Percentiles rank a stretch among this genome's conserved stretches.
Conservation (phyloP, 2,329 filamentous ascomycete genomes). For the Exophiala bonariae region DNA sequence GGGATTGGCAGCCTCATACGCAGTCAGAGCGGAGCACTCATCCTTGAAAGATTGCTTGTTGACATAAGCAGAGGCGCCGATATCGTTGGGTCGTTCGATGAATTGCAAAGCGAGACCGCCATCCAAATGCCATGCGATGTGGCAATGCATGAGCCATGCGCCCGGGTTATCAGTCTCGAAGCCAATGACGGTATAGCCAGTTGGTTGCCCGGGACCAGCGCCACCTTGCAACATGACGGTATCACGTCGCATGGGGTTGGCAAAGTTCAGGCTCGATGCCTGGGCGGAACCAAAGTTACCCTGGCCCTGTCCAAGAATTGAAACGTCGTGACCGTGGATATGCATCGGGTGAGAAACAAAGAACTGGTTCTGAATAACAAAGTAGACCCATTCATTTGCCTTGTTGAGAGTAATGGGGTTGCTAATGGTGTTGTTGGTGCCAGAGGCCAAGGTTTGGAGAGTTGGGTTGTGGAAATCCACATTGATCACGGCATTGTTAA, state of each 20-base stretch:
- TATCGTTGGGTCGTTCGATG: conserved; percentile 25
- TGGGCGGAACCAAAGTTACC: conserved; percentile 42
- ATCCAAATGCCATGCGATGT: conserved; percentile 75
- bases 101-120: conserved; percentile 62
- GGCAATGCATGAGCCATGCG: conserved; percentile 75
- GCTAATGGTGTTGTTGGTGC: conserved; percentile 16
- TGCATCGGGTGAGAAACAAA: conserved; percentile 62
- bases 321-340: conserved; percentile 70
- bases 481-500: conserved; percentile 35
- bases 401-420: conserved; percentile 22
- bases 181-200: conserved; percentile 63
- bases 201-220: conserved; percentile 13
- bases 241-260: conserved; percentile 66
- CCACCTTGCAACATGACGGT: conserved; percentile 41
- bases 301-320: conserved; percentile 57
- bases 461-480: conserved; percentile 35
- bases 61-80: conserved; percentile 15
- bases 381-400: conserved; percentile 26
- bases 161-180: conserved; percentile 49
- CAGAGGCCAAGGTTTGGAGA: conserved; percentile 21
- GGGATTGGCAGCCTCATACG: conserved; percentile 14
- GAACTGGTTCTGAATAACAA: conserved; percentile 29
- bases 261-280: conserved; percentile 61
- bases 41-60: conserved; percentile 17
- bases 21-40: conserved; percentile 17